phyloP scores from a whole-genome alignment of 2,329 filamentous ascomycete species.

The Scytalidium sp. region DNA sequence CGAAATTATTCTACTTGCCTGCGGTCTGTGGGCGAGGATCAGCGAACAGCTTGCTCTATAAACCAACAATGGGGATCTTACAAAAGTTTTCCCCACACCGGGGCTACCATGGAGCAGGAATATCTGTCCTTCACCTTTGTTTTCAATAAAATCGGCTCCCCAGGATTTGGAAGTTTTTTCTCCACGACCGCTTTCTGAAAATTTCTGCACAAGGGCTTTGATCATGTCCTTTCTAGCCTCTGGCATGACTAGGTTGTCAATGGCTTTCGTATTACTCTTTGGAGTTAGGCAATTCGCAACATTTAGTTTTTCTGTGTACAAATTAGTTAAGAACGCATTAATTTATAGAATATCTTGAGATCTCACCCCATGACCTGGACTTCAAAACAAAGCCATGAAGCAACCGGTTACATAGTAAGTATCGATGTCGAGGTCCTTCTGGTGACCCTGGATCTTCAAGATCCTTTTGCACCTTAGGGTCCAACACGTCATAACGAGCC shows the following conservation, averaged over 20 bases:
- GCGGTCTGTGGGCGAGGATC: too few relatives aligned
- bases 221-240: constrained; percentile 16
- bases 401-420: constrained; percentile 16
- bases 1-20: too few relatives aligned
- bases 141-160: constrained; percentile 10
- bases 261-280: constrained; percentile 14
- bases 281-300: constrained; percentile 15
- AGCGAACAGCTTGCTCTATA: too few relatives aligned
- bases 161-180: constrained; percentile 1
- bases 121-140: constrained; percentile 13
- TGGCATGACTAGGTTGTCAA: constrained; percentile 17
- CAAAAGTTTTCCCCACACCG: constrained; percentile 10
- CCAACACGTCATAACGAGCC: too few relatives aligned
- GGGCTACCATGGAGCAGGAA: constrained; percentile 12
- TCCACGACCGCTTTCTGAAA: too few relatives aligned
- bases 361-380: constrained; percentile 20
- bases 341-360: too few relatives aligned
- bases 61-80: too few relatives aligned
- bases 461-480: too few relatives aligned
- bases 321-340: too few relatives aligned
- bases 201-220: constrained; percentile 19
- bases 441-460: too few relatives aligned
- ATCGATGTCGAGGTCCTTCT: constrained; percentile 11
- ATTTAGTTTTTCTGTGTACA: constrained; percentile 16
- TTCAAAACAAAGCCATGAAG: constrained; percentile 20